Base-by-base conservation (phyloP, 2,329 filamentous ascomycete genomes). In the Domatiomyces globalis region DNA sequence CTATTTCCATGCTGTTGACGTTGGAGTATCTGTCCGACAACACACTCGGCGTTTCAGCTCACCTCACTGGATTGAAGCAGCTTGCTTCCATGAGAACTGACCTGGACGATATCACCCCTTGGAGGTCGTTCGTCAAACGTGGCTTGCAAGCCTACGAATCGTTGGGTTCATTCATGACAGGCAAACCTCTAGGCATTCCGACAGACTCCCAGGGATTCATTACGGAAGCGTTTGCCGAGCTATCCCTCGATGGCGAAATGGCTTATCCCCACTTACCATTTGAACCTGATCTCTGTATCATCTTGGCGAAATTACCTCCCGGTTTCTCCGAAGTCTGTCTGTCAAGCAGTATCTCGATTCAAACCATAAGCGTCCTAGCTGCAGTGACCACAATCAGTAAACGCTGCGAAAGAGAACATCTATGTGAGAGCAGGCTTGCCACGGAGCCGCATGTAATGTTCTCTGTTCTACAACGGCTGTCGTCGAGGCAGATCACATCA, bases 21-120 rank as follows among this genome's bases (percentile, higher is more conserved):
- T 51, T 57, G 12, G 58, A 59, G 20, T 59, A 59, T 44, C 49
- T 60, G 12, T 51, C 49, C 19, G 58, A 57, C 18, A 54, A 60
- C 47, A 50, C 55, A 12, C 18, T 42, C 12, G 56, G 51, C 25
- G 58, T 60, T 18, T 18, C 42, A 5, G 56, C 55, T 51, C 58
- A 60, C 43, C 52, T 51, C 25, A 45, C 50, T 45, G 57, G 56
- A 6, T 39, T 60, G 43, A 51, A 56, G 22, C 51, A 55, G 43
- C 58, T 60, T 55, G 29, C 55, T 9, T 44, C 53, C 15, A 51
- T 60, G 9, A 53, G 57, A 20, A 33, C 50, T 19, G 52, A 51
- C 19, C 45, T 46, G 5, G 25, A 47, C 4, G 20, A 22, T n/a
- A 43, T 54, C 5, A 52, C 54, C 4, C 49, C 49, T 19, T 60